These are phyloP conservation scores for Trichoderma afroharzianum DNA, from an alignment of 2,329 filamentous ascomycete genomes.

Conservation along the genomic window DNA sequence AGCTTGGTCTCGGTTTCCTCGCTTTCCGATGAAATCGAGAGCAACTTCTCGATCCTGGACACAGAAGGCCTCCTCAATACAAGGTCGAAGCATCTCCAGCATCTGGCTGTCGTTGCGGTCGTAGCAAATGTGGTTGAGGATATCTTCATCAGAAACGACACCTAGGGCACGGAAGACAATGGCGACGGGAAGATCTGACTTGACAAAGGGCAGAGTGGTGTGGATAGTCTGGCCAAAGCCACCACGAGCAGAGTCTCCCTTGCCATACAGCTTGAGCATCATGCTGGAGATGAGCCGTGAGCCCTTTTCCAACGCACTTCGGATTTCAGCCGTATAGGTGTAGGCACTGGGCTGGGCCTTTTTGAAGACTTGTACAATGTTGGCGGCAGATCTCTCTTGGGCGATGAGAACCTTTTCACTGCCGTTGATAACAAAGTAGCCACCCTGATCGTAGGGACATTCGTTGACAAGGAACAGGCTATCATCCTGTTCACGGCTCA, in stretches of 20 bases:
- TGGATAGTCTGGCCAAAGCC: constrained; percentile 85
- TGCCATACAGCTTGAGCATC: constrained; percentile 83
- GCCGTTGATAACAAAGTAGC: constrained; percentile 99
- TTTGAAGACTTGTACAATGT: constrained; percentile 98
- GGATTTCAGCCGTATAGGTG: constrained; percentile 90
- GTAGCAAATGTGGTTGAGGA: constrained; percentile 96
- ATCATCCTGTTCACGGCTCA: constrained; percentile 79
- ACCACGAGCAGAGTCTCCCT: constrained; percentile 73
- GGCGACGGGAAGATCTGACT: constrained; percentile 86
- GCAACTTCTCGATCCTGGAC: constrained; percentile 95
- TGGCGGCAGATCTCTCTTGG: constrained; percentile 94
- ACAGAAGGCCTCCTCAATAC: constrained; percentile 93
- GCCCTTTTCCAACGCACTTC: constrained; percentile 94
- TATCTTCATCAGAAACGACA: constrained; percentile 96
- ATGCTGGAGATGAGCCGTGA: constrained; percentile 91
- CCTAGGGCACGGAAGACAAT: constrained; percentile 95
- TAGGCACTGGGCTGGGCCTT: constrained; percentile 91
- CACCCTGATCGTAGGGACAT: constrained; percentile 96
- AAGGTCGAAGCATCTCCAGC: constrained; percentile 95
- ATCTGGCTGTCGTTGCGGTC: constrained; percentile 93
- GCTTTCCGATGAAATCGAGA: constrained; percentile 91
- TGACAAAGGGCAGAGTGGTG: constrained; percentile 89
- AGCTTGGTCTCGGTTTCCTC: constrained; percentile 60
- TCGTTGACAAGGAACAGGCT: constrained; percentile 89
- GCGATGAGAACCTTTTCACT: constrained; percentile 98